phyloP scores from a whole-genome alignment of 495 filamentous ascomycete species.

The Copromyces sp. region DNA sequence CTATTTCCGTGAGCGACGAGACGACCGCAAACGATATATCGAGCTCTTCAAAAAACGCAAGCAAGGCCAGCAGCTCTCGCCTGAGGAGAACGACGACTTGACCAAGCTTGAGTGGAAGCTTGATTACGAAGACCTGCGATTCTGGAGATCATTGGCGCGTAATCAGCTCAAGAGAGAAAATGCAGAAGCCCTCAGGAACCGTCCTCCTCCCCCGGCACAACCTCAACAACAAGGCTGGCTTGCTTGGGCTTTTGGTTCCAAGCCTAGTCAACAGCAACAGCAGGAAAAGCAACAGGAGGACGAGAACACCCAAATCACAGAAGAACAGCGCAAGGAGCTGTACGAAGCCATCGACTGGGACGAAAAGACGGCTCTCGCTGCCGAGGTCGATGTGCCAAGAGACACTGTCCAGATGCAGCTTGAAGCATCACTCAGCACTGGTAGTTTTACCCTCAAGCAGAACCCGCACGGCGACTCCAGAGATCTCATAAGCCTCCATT shows the following conservation, averaged over 20 bases:
- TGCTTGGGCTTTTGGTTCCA: slow-evolving; percentile 79
- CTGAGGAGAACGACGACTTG: slow-evolving; percentile 61
- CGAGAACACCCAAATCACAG: slow-evolving; percentile 73
- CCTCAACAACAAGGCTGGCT: slow-evolving; percentile 67
- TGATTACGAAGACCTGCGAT: slow-evolving; percentile 89
- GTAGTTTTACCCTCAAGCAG: slow-evolving; percentile 85
- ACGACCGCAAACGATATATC: slow-evolving; percentile 83
- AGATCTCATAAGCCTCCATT: slow-evolving; percentile 81
- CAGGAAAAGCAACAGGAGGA: slow-evolving; percentile 47
- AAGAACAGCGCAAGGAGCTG: slow-evolving; percentile 90
- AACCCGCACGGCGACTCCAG: slow-evolving; percentile 69
- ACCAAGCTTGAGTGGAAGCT: slow-evolving; percentile 75
- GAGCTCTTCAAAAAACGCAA: slow-evolving; percentile 89
- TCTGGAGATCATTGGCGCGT: slow-evolving; percentile 88
- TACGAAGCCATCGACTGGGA: slow-evolving; percentile 98
- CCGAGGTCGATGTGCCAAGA: slow-evolving; percentile 76
- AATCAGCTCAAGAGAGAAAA: slow-evolving; percentile 95
- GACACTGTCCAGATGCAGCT: slow-evolving; percentile 89
- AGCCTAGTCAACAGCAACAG: slow-evolving; percentile 35
- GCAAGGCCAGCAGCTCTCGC: slow-evolving; percentile 59
- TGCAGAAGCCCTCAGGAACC: slow-evolving; percentile 54
- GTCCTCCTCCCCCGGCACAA: slow-evolving; percentile 30
- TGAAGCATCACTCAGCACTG: slow-evolving; percentile 78
- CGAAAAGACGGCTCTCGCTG: slow-evolving; percentile 81
- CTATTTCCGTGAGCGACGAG: slow-evolving; percentile 83